Evolutionary conservation across 371 early-diverging fungal species (phyloP).

Genomic region (Neoconidiobolus thromboides): DNA sequence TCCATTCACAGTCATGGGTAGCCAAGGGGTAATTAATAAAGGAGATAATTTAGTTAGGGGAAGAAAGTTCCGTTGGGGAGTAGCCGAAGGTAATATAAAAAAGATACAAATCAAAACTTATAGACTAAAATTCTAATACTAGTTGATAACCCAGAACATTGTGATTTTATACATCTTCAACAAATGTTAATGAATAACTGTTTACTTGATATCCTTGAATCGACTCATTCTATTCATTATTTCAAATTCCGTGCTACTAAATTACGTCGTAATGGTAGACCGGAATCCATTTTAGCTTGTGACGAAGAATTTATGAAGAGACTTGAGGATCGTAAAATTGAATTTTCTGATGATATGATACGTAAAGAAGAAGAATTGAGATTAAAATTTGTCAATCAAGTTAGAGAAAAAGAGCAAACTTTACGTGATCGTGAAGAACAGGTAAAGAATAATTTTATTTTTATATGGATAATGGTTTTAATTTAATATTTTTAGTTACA

Average conservation of each 20-base stretch:
- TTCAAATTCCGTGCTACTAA: slow-evolving; percentile 52
- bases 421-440: slow-evolving; percentile 44
- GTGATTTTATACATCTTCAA: slow-evolving; percentile 70
- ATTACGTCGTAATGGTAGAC: slow-evolving; percentile 36
- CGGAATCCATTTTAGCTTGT: slow-evolving; percentile 47
- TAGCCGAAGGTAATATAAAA: slow-evolving; percentile 53
- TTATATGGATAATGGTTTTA: background rate
- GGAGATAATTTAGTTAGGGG: slow-evolving; percentile 64
- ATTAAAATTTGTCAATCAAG: slow-evolving; percentile 44
- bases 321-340: slow-evolving; percentile 28
- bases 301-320: slow-evolving; percentile 42
- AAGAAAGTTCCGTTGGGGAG: slow-evolving; percentile 94
- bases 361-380: slow-evolving; percentile 55
- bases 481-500: slow-evolving; percentile 6
- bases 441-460: slow-evolving; percentile 11
- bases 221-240: slow-evolving; percentile 60
- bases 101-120: background rate
- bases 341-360: slow-evolving; percentile 41
- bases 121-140: background rate
- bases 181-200: slow-evolving; percentile 49
- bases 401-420: slow-evolving; percentile 48
- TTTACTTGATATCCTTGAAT: slow-evolving; percentile 60
- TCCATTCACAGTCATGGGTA: slow-evolving; percentile 88
- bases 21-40: slow-evolving; percentile 44
- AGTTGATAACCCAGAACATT: slow-evolving; percentile 73